Conservation (phyloP, 352 stramenopile genomes). For the Thalassiosira mediterranea region DNA sequence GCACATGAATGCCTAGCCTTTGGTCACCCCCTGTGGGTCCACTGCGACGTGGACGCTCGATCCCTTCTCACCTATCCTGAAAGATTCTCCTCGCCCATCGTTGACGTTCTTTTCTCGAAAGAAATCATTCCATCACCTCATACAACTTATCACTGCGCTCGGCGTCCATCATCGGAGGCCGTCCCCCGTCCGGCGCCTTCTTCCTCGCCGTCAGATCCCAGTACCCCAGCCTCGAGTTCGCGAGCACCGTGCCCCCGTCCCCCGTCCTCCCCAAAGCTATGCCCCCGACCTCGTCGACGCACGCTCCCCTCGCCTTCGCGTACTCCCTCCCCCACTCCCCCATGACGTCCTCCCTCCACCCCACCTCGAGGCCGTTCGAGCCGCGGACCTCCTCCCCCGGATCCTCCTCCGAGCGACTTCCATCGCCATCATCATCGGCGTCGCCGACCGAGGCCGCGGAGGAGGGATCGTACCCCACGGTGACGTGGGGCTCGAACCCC, state of each 20-base stretch:
- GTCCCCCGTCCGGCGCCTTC: no score
- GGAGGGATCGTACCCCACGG: constrained; percentile 45
- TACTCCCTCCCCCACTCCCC: constrained; percentile 28
- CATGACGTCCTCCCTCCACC: constrained; percentile 33
- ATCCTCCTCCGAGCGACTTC: background rate
- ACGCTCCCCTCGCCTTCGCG: background rate
- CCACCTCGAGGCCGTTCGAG: background rate
- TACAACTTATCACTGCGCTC: no score
- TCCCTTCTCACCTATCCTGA: no score
- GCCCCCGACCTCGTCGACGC: background rate
- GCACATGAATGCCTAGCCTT: no score
- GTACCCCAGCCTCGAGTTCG: constrained; percentile 23
- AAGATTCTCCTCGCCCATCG: no score
- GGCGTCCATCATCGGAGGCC: no score
- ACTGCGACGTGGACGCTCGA: no score
- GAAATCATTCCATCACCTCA: no score
- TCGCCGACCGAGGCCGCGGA: background rate
- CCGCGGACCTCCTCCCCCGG: background rate
- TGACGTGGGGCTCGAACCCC: constrained; percentile 47
- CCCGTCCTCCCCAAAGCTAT: constrained; percentile 27
- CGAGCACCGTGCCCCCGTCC: constrained; percentile 35
- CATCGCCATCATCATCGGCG: background rate
- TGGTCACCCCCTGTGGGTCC: no score
- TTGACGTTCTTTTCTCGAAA: no score
- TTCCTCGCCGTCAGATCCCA: constrained; percentile 23